Percentiles rank a stretch among this genome's conserved stretches.
phyloP scores from a whole-genome alignment of 768 basidiomycete species.

The Podaxis sp. region DNA sequence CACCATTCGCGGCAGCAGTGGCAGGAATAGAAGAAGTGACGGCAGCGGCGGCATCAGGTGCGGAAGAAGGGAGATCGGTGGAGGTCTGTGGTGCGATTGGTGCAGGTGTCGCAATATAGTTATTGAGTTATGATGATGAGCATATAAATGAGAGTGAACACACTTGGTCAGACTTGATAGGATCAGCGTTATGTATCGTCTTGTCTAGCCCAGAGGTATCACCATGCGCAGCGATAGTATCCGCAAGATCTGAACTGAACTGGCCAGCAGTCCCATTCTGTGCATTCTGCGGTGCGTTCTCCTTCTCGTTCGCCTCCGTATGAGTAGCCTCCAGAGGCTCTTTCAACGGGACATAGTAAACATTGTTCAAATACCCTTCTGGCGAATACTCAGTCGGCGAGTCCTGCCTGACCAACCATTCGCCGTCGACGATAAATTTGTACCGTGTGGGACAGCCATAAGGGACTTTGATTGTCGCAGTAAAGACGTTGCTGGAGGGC shows the following conservation, averaged over 20 bases:
- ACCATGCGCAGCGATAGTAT: conserved; percentile 34
- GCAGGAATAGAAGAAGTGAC: conserved; percentile 15
- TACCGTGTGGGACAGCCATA: conserved; percentile 64
- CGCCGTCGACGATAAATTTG: conserved; percentile 80
- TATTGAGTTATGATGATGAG: neutral
- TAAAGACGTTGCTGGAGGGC: conserved; percentile 47
- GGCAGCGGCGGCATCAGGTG: conserved; percentile 14
- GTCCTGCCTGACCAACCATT: conserved; percentile 54
- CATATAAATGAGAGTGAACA: neutral
- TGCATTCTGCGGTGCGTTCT: conserved; percentile 15
- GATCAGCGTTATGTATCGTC: conserved; percentile 39
- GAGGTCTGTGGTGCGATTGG: conserved; percentile 25
- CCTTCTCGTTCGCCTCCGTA: conserved; percentile 5
- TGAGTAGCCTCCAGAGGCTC: conserved; percentile 14
- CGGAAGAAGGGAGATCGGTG: conserved; percentile 3
- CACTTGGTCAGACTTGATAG: conserved; percentile 35
- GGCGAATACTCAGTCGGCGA: conserved; percentile 61
- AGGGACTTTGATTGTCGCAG: conserved; percentile 50
- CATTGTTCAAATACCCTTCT: conserved; percentile 70
- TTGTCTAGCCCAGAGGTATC: conserved; percentile 38
- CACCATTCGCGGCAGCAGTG: neutral
- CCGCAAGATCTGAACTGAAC: conserved; percentile 34
- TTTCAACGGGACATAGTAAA: conserved; percentile 52
- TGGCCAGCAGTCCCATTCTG: conserved; percentile 26
- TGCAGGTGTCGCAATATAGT: conserved; percentile 28